These are phyloP conservation scores for Cladosporium sphaerospermum DNA, from an alignment of 2,329 filamentous ascomycete species.

Conservation along the genomic window DNA sequence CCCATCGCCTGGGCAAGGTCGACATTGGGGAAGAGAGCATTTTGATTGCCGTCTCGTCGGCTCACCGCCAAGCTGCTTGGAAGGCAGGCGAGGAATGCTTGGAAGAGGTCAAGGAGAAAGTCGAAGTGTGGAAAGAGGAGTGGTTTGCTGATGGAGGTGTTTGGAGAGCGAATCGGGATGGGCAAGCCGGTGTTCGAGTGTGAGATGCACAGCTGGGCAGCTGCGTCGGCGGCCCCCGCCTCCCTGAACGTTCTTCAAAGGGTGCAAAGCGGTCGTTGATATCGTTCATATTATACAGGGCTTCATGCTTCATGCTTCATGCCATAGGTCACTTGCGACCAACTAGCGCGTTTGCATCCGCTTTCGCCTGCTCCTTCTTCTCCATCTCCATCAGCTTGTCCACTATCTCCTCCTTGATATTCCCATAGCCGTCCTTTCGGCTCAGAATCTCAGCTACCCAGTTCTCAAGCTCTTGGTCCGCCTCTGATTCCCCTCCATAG, in stretches of 20 bases:
- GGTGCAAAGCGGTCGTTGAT: not conserved
- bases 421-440: slow-evolving; percentile 41
- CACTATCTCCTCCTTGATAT: slow-evolving; percentile 27
- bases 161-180: slow-evolving; percentile 85
- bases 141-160: slow-evolving; percentile 74
- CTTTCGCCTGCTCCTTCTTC: slow-evolving; percentile 16
- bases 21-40: slow-evolving; percentile 92
- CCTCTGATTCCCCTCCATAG: slow-evolving; percentile 44
- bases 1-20: slow-evolving; percentile 78
- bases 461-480: slow-evolving; percentile 49
- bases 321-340: not conserved
- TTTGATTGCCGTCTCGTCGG: slow-evolving; percentile 75
- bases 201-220: not conserved
- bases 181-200: slow-evolving; percentile 46
- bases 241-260: no score
- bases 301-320: not conserved
- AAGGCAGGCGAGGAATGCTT: slow-evolving; percentile 80
- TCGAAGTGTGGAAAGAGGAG: slow-evolving; percentile 95
- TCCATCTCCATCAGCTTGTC: slow-evolving; percentile 19
- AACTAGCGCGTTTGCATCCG: slow-evolving; percentile 1
- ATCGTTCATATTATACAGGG: slow-evolving; percentile 7
- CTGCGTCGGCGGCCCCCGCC: not conserved
- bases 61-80: slow-evolving; percentile 83
- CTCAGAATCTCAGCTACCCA: slow-evolving; percentile 46
- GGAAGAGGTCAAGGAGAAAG: slow-evolving; percentile 75